These are phyloP conservation scores for Gastrolobium villosum DNA, from an alignment of 306 rosid species.

Conservation along the genomic window DNA sequence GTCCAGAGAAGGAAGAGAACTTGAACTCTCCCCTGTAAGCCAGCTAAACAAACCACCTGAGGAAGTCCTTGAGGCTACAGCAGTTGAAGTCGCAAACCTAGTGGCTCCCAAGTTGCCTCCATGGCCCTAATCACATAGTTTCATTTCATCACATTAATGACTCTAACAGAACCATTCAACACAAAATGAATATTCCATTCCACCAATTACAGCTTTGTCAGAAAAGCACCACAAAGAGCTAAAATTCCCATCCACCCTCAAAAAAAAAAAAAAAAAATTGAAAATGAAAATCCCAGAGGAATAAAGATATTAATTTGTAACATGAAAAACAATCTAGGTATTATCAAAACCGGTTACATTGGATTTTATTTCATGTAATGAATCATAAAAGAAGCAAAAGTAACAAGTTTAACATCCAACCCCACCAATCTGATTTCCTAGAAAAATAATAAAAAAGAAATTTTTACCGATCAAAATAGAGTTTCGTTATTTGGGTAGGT, in stretches of 20 bases:
- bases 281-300: not conserved
- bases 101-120: slow-evolving; percentile 63
- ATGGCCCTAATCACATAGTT: slow-evolving; percentile 60
- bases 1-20: slow-evolving; percentile 68
- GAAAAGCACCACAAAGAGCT: not conserved
- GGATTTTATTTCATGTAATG: slow-evolving; percentile 24
- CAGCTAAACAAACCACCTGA: slow-evolving; percentile 80
- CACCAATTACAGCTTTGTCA: not conserved
- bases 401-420: slow-evolving; percentile 13
- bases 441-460: slow-evolving; percentile 6
- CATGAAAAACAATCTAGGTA: slow-evolving; percentile 23
- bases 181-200: slow-evolving; percentile 17
- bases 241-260: not conserved
- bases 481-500: slow-evolving; percentile 19
- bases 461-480: slow-evolving; percentile 26
- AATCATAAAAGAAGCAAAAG: slow-evolving; percentile 28
- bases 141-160: slow-evolving; percentile 27
- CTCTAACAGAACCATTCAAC: slow-evolving; percentile 25
- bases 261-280: too few species aligned
- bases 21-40: slow-evolving; percentile 75
- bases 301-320: not conserved
- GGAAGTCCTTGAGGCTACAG: slow-evolving; percentile 65
- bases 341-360: not conserved
- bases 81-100: slow-evolving; percentile 70
- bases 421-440: slow-evolving; percentile 2